These are phyloP conservation scores for Beauveria sp. DNA, from an alignment of 2,329 filamentous ascomycete species.

Conservation along the genomic window DNA sequence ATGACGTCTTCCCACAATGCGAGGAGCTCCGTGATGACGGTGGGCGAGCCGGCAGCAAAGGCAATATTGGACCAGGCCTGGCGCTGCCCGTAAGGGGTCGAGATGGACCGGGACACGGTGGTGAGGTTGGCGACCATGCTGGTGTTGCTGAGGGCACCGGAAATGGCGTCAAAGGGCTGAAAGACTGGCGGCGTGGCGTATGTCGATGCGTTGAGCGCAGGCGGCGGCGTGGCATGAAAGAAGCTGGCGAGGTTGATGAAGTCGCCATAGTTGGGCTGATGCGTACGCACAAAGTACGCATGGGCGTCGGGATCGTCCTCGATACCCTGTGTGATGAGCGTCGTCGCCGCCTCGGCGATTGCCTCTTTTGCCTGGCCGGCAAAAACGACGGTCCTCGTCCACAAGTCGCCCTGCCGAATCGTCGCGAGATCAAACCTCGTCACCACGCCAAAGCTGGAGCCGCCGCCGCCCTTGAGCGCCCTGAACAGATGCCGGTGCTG, in stretches of 20 bases:
- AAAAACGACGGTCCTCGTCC: constrained; percentile 18
- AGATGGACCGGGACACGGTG: constrained; percentile 17
- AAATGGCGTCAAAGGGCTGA: constrained; percentile 16
- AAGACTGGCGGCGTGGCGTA: constrained; percentile 18
- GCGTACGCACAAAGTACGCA: constrained; percentile 16
- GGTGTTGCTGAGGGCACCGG: constrained; percentile 16
- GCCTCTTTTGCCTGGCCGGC: constrained; percentile 12
- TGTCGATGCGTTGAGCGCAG: not conserved
- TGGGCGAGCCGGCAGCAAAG: constrained; percentile 17
- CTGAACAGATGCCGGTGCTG: constrained; percentile 35
- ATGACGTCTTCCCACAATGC: constrained; percentile 18
- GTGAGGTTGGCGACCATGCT: constrained; percentile 20
- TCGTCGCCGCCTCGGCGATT: constrained; percentile 13
- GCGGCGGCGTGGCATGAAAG: constrained; percentile 14
- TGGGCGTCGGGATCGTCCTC: constrained; percentile 16
- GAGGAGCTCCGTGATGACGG: constrained; percentile 21
- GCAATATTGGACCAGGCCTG: constrained; percentile 25
- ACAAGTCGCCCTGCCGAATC: constrained; percentile 22
- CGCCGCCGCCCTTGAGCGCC: constrained; percentile 34
- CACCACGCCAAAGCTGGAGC: constrained; percentile 34
- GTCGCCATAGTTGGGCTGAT: constrained; percentile 7
- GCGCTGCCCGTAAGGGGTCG: constrained; percentile 18
- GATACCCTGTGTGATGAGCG: constrained; percentile 14
- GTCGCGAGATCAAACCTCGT: constrained; percentile 24
- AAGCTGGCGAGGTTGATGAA: constrained; percentile 13